Percentiles rank a stretch among this genome's conserved stretches.
These are phyloP conservation scores for Umbelopsis sp. DNA, from an alignment of 192 early-diverging fungal species.

Conservation along the genomic window DNA sequence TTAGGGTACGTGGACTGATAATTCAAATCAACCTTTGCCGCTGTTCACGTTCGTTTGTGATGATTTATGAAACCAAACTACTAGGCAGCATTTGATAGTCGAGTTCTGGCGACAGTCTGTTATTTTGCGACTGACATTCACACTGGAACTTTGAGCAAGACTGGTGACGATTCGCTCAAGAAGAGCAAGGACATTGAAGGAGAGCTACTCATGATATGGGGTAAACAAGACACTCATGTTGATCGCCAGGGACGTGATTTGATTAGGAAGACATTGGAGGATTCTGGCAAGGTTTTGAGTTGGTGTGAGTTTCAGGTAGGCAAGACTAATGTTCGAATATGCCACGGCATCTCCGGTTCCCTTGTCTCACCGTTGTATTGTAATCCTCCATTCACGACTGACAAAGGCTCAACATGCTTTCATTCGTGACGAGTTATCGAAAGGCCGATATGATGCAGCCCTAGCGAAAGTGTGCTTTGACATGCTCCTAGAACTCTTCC, in stretches of 20 bases:
- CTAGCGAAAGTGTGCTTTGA: slow-evolving; percentile 60
- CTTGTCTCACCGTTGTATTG: no score
- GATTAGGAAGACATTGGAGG: slow-evolving; percentile 57
- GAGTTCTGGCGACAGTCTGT: slow-evolving; percentile 57
- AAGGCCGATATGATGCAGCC: slow-evolving; percentile 67
- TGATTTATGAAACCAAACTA: not conserved
- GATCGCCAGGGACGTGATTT: slow-evolving; percentile 54
- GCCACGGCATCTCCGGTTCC: no score
- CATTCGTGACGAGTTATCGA: slow-evolving; percentile 64
- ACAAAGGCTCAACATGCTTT: slow-evolving; percentile 63
- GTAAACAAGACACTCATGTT: slow-evolving; percentile 67
- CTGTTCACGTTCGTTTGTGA: not conserved
- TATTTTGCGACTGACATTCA: slow-evolving; percentile 73
- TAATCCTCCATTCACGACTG: no score
- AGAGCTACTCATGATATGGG: slow-evolving; percentile 66
- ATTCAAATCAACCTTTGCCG: not conserved
- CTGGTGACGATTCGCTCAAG: slow-evolving; percentile 49
- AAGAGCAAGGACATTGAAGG: slow-evolving; percentile 54
- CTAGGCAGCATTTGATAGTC: slow-evolving; percentile 55
- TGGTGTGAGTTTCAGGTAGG: slow-evolving; percentile 57
- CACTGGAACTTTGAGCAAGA: slow-evolving; percentile 48
- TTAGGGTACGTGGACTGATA: slow-evolving; percentile 39
- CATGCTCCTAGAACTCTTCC: slow-evolving; percentile 59
- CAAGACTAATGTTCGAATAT: not conserved
- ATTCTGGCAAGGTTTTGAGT: slow-evolving; percentile 49